These are phyloP conservation scores for Apiospora sp. DNA, from an alignment of 2,329 filamentous ascomycete species.

Conservation along the genomic window DNA sequence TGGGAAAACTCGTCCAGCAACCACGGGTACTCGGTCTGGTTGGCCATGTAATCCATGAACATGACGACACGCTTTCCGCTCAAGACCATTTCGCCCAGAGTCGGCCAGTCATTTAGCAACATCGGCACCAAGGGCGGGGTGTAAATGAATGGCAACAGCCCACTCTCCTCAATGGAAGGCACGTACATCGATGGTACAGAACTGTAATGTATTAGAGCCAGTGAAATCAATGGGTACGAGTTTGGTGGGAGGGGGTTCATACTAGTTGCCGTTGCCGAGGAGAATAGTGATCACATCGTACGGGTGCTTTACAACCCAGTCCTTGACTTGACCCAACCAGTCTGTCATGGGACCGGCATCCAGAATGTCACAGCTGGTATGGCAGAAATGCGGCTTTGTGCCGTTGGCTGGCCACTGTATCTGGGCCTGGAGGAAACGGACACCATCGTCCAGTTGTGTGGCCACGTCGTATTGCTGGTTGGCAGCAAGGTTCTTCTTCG, in stretches of 20 bases:
- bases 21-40: conserved; percentile 82
- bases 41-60: conserved; percentile 85
- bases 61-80: conserved; percentile 75
- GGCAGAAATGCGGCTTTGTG: conserved; percentile 76
- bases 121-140: conserved; percentile 75
- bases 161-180: conserved; percentile 73
- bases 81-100: conserved; percentile 78
- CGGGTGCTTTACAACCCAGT: conserved; percentile 79
- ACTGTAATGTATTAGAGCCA: conserved; percentile 32
- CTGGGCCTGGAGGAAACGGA: conserved; percentile 70
- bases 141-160: conserved; percentile 78
- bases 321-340: conserved; percentile 73
- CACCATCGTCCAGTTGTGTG: conserved; percentile 79
- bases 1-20: conserved; percentile 87
- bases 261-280: conserved; percentile 82
- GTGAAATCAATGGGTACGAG: neutral
- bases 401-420: conserved; percentile 64
- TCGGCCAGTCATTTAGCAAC: conserved; percentile 81
- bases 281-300: conserved; percentile 90
- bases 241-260: conserved; percentile 27
- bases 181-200: conserved; percentile 70
- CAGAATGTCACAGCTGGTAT: conserved; percentile 82
- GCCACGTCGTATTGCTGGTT: conserved; percentile 77
- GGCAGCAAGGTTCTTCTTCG: conserved; percentile 73
- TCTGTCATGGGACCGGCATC: conserved; percentile 80